Conservation (phyloP, 2,329 filamentous ascomycete genomes). For the Epichloe uncinata region DNA sequence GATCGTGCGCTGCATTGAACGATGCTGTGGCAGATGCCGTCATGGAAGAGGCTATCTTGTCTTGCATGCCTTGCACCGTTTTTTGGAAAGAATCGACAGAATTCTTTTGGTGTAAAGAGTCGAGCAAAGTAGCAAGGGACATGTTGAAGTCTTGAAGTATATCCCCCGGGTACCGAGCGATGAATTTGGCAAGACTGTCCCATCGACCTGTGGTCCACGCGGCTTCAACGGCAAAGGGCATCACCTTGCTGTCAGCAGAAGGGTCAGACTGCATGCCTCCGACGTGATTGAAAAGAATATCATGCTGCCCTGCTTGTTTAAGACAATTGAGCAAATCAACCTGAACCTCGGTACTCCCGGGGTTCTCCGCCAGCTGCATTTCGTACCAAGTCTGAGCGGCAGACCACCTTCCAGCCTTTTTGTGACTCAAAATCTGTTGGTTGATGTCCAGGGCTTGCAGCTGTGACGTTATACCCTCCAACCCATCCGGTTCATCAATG, state of each 20-base stretch:
- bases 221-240: constrained; percentile 80
- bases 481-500: constrained; percentile 93
- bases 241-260: constrained; percentile 45
- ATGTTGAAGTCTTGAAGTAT: constrained; percentile 59
- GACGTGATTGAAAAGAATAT: constrained; percentile 75
- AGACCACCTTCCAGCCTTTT: constrained; percentile 85
- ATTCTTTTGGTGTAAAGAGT: constrained; percentile 42
- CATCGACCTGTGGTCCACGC: constrained; percentile 83
- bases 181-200: constrained; percentile 57
- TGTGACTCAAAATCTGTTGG: constrained; percentile 84
- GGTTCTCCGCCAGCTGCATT: constrained; percentile 68
- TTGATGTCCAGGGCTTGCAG: constrained; percentile 79
- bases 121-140: constrained; percentile 49
- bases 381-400: constrained; percentile 98
- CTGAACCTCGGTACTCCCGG: constrained; percentile 64
- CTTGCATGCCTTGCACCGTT: constrained; percentile 51
- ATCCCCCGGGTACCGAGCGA: constrained; percentile 36
- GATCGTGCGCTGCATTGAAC: constrained; percentile 69
- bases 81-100: constrained; percentile 38
- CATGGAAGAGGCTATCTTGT: constrained; percentile 58
- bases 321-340: constrained; percentile 75
- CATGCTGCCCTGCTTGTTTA: constrained; percentile 90
- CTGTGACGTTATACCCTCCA: constrained; percentile 86
- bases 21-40: constrained; percentile 68
- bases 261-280: constrained; percentile 53